Evolutionary conservation across 768 basidiomycete genomes (phyloP).

Genomic region (Suillus tomentosus): DNA sequence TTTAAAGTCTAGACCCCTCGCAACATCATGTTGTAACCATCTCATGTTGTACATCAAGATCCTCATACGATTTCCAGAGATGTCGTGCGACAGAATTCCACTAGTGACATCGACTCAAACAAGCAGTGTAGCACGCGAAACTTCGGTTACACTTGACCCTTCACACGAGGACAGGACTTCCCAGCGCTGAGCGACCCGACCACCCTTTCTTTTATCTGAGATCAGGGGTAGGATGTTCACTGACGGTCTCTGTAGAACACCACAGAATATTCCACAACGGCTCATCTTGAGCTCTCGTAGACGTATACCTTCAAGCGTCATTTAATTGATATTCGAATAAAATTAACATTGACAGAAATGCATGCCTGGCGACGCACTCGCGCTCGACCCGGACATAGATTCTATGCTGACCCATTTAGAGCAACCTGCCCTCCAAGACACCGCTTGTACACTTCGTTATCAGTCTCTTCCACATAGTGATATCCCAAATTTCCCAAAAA

Average conservation of each 20-base stretch:
- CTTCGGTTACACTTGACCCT: neutral
- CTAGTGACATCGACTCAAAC: neutral
- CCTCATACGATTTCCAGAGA: neutral
- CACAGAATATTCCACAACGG: neutral
- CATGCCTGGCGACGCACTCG: neutral
- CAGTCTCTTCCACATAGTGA: conserved; percentile 89
- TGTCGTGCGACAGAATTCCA: neutral
- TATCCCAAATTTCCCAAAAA: conserved; percentile 85
- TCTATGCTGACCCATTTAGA: conserved; percentile 1
- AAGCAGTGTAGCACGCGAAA: neutral
- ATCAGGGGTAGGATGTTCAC: neutral
- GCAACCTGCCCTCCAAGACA: conserved; percentile 47
- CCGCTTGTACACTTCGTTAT: conserved; percentile 81
- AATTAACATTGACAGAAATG: neutral
- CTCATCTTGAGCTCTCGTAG: neutral
- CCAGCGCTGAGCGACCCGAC: neutral
- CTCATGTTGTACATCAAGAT: neutral
- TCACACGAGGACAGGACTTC: neutral
- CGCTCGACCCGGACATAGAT: neutral
- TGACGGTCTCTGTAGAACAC: neutral
- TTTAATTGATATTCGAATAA: neutral
- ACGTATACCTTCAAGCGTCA: neutral
- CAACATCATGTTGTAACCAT: neutral
- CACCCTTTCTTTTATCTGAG: neutral
- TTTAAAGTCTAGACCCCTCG: neutral